Conservation (phyloP, 495 filamentous ascomycete genomes). For the Talaromyces nanjingensis region DNA sequence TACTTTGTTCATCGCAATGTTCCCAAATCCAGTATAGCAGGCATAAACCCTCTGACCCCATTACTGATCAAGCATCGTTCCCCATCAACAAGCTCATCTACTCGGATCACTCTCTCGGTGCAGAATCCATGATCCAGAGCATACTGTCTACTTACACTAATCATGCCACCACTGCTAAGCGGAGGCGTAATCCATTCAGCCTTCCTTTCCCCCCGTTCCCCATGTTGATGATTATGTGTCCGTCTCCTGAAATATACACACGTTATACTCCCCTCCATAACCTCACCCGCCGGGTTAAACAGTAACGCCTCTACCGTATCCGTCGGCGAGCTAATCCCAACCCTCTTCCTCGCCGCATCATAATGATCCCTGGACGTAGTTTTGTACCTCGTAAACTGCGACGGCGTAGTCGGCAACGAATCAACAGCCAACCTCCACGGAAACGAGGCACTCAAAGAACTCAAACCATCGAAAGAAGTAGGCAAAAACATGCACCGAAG, state of each 20-base stretch:
- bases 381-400: constrained; percentile 67
- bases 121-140: constrained; percentile 58
- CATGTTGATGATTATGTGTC: background rate
- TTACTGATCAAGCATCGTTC: constrained; percentile 84
- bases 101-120: constrained; percentile 51
- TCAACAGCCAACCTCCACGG: constrained; percentile 53
- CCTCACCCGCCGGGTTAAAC: constrained; percentile 54
- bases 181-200: constrained; percentile 35
- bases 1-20: background rate
- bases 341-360: constrained; percentile 50
- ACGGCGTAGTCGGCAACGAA: constrained; percentile 38
- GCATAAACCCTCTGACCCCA: constrained; percentile 71
- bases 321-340: constrained; percentile 38
- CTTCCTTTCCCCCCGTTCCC: background rate
- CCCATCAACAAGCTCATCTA: constrained; percentile 53
- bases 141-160: constrained; percentile 77
- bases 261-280: constrained; percentile 84
- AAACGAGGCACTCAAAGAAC: background rate
- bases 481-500: constrained; percentile 49
- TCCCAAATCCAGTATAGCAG: constrained; percentile 25
- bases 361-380: constrained; percentile 64
- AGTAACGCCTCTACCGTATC: constrained; percentile 67
- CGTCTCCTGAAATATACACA: constrained; percentile 71
- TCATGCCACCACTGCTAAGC: constrained; percentile 62
- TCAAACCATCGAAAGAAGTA: constrained; percentile 10